Evolutionary conservation across 208 protist genomes (phyloP), one percentile per base, ranked within the genome.

Genomic region (Wallacemonas sp.): DNA sequence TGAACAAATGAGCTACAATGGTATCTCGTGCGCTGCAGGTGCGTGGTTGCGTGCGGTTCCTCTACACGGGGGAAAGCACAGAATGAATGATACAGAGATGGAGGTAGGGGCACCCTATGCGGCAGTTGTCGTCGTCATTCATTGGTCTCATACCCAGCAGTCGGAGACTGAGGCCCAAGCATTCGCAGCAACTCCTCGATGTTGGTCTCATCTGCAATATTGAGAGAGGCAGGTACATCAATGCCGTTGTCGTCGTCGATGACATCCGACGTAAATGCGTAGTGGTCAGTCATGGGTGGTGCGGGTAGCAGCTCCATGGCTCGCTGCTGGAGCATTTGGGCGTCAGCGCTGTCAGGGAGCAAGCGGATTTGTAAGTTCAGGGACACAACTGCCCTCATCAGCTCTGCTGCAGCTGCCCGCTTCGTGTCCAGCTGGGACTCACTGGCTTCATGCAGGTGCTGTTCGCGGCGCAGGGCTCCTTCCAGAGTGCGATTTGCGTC

Each of bases 401-500:
- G 67, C 33, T 63, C 30, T 15, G 63, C 64, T 31, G 56, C 80
- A 60, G 73, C 64, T 42, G 59, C 39, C n/a, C 49, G 62, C 44
- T 74, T 67, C 36, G 74, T 54, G n/a, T 83, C 75, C 34, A 94
- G 63, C 59, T 83, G 72, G 31, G 60, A 53, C 46, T 51, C 58
- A 0, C 82, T 70, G 55, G 79, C 62, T 45, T 72, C 75, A 72
- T 85, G 74, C 30, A 79, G 62, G 3, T 53, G 39, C 45, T 90
- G 78, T 53, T 94, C 84, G 15, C 79, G 77, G 22, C 76, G 81
- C 54, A 91, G 66, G 71, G 87, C 72, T 9, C 58, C 60, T 56
- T 91, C 82, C 36, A 94, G 77, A 1, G 80, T 85, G 4, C 77
- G 84, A 71, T 90, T 94, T 0, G 81, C 84, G 55, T 94, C 84